These are phyloP conservation scores for Trichocladium uniseriatum DNA, from an alignment of 495 filamentous ascomycete genomes.

Conservation along the genomic window DNA sequence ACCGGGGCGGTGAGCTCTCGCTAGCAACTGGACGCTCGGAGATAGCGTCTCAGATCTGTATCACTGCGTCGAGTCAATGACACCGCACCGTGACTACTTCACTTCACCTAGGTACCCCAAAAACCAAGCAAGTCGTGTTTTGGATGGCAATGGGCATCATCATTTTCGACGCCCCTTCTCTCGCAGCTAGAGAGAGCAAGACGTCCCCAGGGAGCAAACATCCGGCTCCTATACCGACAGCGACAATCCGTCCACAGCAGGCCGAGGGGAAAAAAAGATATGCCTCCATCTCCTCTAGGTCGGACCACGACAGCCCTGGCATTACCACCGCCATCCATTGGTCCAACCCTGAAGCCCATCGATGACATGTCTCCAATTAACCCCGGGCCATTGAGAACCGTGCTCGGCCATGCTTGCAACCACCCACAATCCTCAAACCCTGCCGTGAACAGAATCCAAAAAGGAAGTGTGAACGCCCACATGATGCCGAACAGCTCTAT, in stretches of 20 bases:
- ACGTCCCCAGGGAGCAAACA: neutral
- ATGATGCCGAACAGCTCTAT: conserved; percentile 24
- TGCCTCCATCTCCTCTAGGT: neutral
- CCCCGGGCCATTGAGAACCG: too few relatives aligned
- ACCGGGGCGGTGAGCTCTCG: neutral
- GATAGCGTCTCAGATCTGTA: neutral
- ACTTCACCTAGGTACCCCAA: too few relatives aligned
- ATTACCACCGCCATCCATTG: neutral
- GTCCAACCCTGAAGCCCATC: neutral
- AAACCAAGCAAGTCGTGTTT: too few relatives aligned
- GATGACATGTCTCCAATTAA: too few relatives aligned
- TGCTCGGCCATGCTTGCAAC: too few relatives aligned
- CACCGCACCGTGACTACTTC: neutral
- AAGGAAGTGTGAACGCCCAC: conserved; percentile 30
- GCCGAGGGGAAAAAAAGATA: too few relatives aligned
- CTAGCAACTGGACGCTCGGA: neutral
- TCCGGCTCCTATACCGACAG: neutral
- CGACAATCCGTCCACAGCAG: neutral
- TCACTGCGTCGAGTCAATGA: neutral
- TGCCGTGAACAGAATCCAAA: neutral
- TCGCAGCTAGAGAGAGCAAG: neutral
- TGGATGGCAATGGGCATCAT: too few relatives aligned
- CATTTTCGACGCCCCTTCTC: too few relatives aligned
- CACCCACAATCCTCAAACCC: conserved; percentile 10
- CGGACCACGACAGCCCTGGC: neutral